Evolutionary conservation across 1,284 basidiomycete genomes (phyloP).

Genomic region (Taiwanofungus camphoratus): DNA sequence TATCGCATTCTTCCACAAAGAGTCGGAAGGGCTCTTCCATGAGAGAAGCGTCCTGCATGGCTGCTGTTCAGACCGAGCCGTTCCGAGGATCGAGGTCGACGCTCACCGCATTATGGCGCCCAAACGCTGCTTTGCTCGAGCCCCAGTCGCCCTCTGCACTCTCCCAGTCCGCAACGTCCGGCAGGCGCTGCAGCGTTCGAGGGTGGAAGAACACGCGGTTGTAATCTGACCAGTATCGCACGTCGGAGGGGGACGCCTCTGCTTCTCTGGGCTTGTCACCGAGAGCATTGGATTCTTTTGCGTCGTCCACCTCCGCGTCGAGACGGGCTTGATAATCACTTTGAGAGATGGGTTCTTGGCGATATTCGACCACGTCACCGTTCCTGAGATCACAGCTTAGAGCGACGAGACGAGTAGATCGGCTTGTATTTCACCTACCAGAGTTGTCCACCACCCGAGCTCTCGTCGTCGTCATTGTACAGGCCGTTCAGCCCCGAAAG

Average conservation of each 20-base stretch:
- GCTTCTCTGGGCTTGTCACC: conserved; percentile 12
- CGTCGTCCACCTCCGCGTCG: conserved; percentile 18
- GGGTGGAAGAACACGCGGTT: conserved; percentile 64
- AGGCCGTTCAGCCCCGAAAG: conserved; percentile 37
- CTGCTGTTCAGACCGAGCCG: background rate
- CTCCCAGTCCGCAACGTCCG: conserved; percentile 52
- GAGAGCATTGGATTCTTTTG: conserved; percentile 16
- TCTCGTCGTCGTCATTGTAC: conserved; percentile 26
- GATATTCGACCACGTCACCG: conserved; percentile 43
- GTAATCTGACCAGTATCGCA: conserved; percentile 77
- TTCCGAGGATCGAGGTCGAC: background rate
- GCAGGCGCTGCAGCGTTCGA: conserved; percentile 56
- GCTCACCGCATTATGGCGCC: conserved; percentile 48
- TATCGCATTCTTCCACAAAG: conserved; percentile 70
- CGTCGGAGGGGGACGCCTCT: conserved; percentile 20
- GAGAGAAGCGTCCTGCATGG: conserved; percentile 27
- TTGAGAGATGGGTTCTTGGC: conserved; percentile 44
- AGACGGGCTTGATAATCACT: conserved; percentile 50
- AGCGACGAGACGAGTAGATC: background rate
- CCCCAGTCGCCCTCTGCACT: conserved; percentile 51
- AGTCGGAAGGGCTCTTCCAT: conserved; percentile 63
- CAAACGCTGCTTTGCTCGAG: conserved; percentile 45
- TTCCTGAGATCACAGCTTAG: conserved; percentile 36
- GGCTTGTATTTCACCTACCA: conserved; percentile 1
- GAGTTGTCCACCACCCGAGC: conserved; percentile 17